Percentiles rank a stretch among this genome's conserved stretches.
phyloP scores from a whole-genome alignment of 1,139 yeast species.

The Geotrichum siamense region DNA sequence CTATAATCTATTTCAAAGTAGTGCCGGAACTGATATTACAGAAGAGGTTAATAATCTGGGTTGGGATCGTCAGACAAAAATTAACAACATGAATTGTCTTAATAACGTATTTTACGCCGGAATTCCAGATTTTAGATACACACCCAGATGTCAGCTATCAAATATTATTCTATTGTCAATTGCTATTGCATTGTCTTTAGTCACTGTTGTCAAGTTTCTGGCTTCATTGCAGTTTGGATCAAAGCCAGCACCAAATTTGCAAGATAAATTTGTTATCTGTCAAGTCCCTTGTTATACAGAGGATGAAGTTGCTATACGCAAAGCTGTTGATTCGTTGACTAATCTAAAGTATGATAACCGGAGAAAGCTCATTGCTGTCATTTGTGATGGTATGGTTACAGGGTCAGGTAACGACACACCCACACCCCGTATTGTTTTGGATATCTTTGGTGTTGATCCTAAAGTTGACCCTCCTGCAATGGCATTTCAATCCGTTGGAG shows the following conservation, averaged over 20 bases:
- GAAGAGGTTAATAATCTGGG: constrained; percentile 29
- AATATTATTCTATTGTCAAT: constrained; percentile 35
- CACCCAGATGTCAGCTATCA: constrained; percentile 37
- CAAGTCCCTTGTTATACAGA: constrained; percentile 41
- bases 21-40: constrained; percentile 35
- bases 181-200: constrained; percentile 36
- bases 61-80: constrained; percentile 26
- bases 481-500: constrained; percentile 37
- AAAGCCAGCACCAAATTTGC: constrained; percentile 33
- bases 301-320: constrained; percentile 37
- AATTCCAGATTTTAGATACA: constrained; percentile 34
- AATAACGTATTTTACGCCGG: constrained; percentile 35
- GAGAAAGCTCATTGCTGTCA: constrained; percentile 35
- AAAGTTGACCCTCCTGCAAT: constrained; percentile 35
- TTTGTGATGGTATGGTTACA: constrained; percentile 39
- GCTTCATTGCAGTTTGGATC: constrained; percentile 37
- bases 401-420: constrained; percentile 40
- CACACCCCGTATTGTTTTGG: constrained; percentile 38
- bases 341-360: constrained; percentile 36
- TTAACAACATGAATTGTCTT: constrained; percentile 33
- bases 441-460: constrained; percentile 37
- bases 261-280: constrained; percentile 38
- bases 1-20: constrained; percentile 28
- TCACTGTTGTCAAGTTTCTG: constrained; percentile 36
- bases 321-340: constrained; percentile 39